phyloP scores from a whole-genome alignment of 1,284 basidiomycete species.

The Trametes versicolor region DNA sequence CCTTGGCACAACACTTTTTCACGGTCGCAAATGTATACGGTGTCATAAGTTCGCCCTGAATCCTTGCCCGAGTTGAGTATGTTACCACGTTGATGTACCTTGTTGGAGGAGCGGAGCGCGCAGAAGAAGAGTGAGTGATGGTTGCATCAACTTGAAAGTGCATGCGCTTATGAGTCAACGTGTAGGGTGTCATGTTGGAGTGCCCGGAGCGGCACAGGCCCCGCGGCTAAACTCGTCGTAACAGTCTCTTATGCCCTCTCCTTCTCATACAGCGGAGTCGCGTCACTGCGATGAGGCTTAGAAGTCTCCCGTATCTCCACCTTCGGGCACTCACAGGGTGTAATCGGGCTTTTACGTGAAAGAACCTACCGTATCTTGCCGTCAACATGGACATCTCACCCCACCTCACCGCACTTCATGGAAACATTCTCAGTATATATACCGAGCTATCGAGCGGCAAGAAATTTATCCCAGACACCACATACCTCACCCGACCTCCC shows the following conservation, averaged over 20 bases:
- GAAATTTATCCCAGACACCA: not conserved
- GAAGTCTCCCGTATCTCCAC: not conserved
- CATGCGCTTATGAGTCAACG: not conserved
- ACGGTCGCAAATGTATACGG: too few relatives aligned
- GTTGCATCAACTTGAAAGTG: too few relatives aligned
- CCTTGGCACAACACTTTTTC: too few relatives aligned
- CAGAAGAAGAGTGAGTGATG: too few relatives aligned
- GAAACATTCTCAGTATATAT: not conserved
- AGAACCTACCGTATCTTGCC: not conserved
- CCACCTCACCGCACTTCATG: not conserved
- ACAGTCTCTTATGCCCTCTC: slow-evolving; percentile 1
- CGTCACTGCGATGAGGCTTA: not conserved
- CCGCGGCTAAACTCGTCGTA: slow-evolving; percentile 5
- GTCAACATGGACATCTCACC: not conserved
- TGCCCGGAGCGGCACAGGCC: not conserved
- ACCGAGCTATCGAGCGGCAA: too few relatives aligned
- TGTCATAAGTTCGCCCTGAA: too few relatives aligned
- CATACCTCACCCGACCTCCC: not conserved
- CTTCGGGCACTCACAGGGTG: slow-evolving; percentile 1
- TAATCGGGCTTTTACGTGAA: slow-evolving; percentile 8
- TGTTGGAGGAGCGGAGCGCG: too few relatives aligned
- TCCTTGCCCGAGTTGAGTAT: too few relatives aligned
- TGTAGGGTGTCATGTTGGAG: not conserved
- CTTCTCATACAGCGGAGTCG: not conserved
- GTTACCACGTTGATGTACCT: too few relatives aligned